phyloP scores from a whole-genome alignment of 2,329 filamentous ascomycete genomes.

The Myriangium duriaei region DNA sequence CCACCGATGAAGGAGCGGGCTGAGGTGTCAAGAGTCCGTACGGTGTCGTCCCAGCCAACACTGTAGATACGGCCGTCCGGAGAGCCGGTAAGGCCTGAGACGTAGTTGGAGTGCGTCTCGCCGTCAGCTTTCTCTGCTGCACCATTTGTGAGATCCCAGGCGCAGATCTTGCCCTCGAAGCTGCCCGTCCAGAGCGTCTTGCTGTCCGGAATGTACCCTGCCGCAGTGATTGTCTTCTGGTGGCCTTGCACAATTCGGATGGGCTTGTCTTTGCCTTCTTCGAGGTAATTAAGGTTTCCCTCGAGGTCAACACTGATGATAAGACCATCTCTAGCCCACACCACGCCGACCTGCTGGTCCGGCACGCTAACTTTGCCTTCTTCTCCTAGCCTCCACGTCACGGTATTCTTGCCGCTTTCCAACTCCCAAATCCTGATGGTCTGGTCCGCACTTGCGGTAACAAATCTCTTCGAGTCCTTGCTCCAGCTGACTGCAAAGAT shows the following conservation, averaged over 20 bases:
- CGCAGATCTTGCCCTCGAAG: slow-evolving; percentile 76
- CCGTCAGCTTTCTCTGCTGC: slow-evolving; percentile 62
- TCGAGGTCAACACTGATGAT: slow-evolving; percentile 82
- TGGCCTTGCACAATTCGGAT: slow-evolving; percentile 70
- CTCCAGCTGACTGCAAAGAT: slow-evolving; percentile 90
- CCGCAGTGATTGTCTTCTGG: slow-evolving; percentile 77
- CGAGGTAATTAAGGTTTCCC: slow-evolving; percentile 83
- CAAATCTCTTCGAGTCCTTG: slow-evolving; percentile 71
- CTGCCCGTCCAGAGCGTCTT: slow-evolving; percentile 76
- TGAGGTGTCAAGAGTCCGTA: slow-evolving; percentile 64
- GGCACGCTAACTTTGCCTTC: slow-evolving; percentile 58
- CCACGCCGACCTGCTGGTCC: slow-evolving; percentile 89
- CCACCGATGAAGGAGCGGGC: slow-evolving; percentile 64
- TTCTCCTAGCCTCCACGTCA: slow-evolving; percentile 75
- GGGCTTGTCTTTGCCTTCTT: slow-evolving; percentile 58
- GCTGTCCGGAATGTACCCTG: slow-evolving; percentile 44
- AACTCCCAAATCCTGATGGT: slow-evolving; percentile 92
- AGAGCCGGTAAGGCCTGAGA: slow-evolving; percentile 58
- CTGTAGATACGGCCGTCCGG: slow-evolving; percentile 53
- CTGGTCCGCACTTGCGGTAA: slow-evolving; percentile 86
- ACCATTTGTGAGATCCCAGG: slow-evolving; percentile 67
- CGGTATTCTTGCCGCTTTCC: slow-evolving; percentile 61
- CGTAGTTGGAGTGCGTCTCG: slow-evolving; percentile 71
- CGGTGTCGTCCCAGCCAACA: slow-evolving; percentile 86
- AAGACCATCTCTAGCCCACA: slow-evolving; percentile 77